Evolutionary conservation across 352 stramenopile species (phyloP).

Genomic region (Thraustotheca clavata): DNA sequence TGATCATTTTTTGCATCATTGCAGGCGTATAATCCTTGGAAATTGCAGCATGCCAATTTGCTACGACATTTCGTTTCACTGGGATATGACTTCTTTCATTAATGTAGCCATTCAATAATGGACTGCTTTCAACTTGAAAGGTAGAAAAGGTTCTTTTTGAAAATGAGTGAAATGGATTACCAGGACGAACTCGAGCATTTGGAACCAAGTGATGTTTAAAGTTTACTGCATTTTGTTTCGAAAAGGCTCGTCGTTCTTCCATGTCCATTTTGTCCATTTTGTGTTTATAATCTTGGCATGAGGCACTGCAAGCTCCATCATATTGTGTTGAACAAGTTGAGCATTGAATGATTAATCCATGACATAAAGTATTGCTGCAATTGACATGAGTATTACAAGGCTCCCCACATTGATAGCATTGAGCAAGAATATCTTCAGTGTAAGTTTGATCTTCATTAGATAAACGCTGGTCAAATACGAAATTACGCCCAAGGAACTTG

Average conservation of each 20-base stretch:
- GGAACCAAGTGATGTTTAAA: slow-evolving; percentile 33
- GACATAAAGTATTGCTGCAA: slow-evolving; percentile 56
- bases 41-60: slow-evolving; percentile 35
- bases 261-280: slow-evolving; percentile 44
- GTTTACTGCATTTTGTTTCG: slow-evolving; percentile 40
- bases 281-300: slow-evolving; percentile 43
- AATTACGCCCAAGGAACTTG: slow-evolving; percentile 60
- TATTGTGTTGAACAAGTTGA: slow-evolving; percentile 26
- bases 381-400: slow-evolving; percentile 40
- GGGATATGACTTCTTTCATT: slow-evolving; percentile 18
- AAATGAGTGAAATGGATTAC: neutral
- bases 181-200: slow-evolving; percentile 5
- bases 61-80: slow-evolving; percentile 29
- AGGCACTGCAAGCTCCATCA: slow-evolving; percentile 30
- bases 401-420: slow-evolving; percentile 50
- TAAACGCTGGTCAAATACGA: slow-evolving; percentile 64
- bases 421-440: slow-evolving; percentile 49
- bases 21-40: slow-evolving; percentile 33
- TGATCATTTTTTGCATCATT: slow-evolving; percentile 39
- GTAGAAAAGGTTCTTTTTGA: slow-evolving; percentile 6
- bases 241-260: slow-evolving; percentile 43
- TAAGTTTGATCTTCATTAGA: slow-evolving; percentile 24
- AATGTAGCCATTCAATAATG: slow-evolving; percentile 25
- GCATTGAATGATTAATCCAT: slow-evolving; percentile 45
- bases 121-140: neutral